Evolutionary conservation across 2,329 filamentous ascomycete species (phyloP).

Genomic region (Microsporum canis): DNA sequence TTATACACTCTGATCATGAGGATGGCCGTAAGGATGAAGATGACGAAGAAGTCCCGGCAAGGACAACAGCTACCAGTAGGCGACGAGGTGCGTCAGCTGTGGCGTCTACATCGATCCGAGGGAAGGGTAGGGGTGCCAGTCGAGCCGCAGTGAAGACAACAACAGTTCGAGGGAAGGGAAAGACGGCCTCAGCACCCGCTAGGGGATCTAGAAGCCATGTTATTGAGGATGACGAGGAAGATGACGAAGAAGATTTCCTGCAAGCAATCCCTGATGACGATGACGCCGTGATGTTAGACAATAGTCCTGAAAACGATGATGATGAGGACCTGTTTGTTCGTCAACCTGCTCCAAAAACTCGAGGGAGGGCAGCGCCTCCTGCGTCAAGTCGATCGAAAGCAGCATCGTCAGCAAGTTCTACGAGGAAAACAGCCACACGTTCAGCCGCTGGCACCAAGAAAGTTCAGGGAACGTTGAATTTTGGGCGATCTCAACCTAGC

Average conservation of each 20-base stretch:
- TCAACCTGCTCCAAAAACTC: conserved; percentile 17
- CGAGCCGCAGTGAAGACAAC: conserved; percentile 23
- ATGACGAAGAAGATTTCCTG: conserved; percentile 21
- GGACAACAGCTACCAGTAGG: conserved; percentile 18
- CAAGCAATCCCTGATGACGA: conserved; percentile 18
- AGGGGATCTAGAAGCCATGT: neutral
- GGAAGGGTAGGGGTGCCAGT: conserved; percentile 23
- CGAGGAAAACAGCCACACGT: conserved; percentile 21
- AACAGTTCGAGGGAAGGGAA: conserved; percentile 22
- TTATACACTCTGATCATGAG: conserved; percentile 43
- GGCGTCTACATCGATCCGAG: conserved; percentile 25
- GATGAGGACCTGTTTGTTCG: conserved; percentile 32
- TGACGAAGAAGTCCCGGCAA: conserved; percentile 32
- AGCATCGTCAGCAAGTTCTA: conserved; percentile 18
- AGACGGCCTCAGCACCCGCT: conserved; percentile 16
- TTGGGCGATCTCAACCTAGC: conserved; percentile 22
- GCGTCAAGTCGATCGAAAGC: conserved; percentile 9
- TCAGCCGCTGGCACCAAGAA: conserved; percentile 14
- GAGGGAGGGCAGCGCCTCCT: conserved; percentile 12
- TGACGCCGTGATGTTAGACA: conserved; percentile 30
- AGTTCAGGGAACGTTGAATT: conserved; percentile 29
- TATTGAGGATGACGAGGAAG: conserved; percentile 14
- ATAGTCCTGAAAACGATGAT: conserved; percentile 19
- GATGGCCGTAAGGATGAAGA: conserved; percentile 38
- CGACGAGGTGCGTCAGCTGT: conserved; percentile 32